Evolutionary conservation across 2,329 filamentous ascomycete genomes (phyloP), one percentile per base, ranked within the genome.

Genomic region (Fusarium paranaense): DNA sequence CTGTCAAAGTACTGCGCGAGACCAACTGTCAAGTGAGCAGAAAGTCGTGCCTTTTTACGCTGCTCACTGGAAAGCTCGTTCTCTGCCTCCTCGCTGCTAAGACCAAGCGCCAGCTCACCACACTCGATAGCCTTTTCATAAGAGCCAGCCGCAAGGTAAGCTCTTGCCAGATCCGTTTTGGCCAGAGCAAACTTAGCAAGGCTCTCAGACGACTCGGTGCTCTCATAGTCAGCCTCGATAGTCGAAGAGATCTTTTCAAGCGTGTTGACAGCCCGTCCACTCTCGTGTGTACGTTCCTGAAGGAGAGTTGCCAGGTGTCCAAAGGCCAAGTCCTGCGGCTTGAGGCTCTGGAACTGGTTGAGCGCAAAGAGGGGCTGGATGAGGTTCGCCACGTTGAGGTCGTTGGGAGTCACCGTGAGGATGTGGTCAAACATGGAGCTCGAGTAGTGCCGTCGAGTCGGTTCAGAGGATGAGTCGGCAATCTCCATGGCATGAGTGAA

Each of bases 401-500:
- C 72, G 73, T 79, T 86, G 37, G 86, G 67, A 2, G 90, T 84
- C 2, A 89, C 88, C 2, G 89, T 86, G 16, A 95, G 81, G 8
- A 98, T 86, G 74, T 94, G 88, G 78, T 99, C 96, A 80, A 99
- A 98, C 57, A 94, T 87, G 1, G 94, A 93, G 0, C 93, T 85
- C 0, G 94, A 89, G 80, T 95, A 98, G 80, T 96, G 94, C 33
- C 92, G 90, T 80, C 95, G 94, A 0, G 92, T 91, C 6, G 95
- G 86, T 3, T 92, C 81, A 0, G 93, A 92, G 0, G 93, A 93
- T 0, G 94, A 92, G 70, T 95, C 94, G 0, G 95, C 92, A 58
- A 99, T 96, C 72, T 97, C 95, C 85, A 98, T 97, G 1, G 97
- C 96, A 80, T 99, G 97, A 1, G 94, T 95, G 80, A 98, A 98